Conservation (phyloP, 2,329 filamentous ascomycete species). For the Drechslerella coelobrocha region DNA sequence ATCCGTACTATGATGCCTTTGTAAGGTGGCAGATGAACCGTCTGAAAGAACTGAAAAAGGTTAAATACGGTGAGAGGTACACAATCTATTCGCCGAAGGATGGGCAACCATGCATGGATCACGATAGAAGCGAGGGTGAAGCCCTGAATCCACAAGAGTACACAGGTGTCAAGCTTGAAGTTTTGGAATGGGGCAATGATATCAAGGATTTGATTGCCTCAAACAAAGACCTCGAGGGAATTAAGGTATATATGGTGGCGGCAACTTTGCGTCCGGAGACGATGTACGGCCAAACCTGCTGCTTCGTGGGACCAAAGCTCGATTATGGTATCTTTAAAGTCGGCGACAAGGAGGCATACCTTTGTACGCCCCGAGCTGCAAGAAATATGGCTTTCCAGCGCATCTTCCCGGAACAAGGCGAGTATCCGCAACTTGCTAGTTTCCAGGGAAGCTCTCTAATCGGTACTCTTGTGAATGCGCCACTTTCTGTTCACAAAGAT, state of each 20-base stretch:
- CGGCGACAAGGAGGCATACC: constrained; percentile 77
- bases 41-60: constrained; percentile 85
- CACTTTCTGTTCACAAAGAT: constrained; percentile 81
- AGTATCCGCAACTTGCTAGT: constrained; percentile 75
- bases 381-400: constrained; percentile 97
- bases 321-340: constrained; percentile 87
- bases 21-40: constrained; percentile 97
- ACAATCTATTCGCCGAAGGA: constrained; percentile 93
- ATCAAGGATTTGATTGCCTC: constrained; percentile 74
- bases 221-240: constrained; percentile 74
- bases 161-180: constrained; percentile 86
- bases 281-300: constrained; percentile 98
- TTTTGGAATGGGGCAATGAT: constrained; percentile 83
- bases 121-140: constrained; percentile 81
- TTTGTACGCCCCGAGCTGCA: constrained; percentile 81
- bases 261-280: constrained; percentile 94
- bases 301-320: constrained; percentile 90
- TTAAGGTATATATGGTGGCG: constrained; percentile 85
- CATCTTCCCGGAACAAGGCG: constrained; percentile 78
- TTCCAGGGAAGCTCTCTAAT: constrained; percentile 79
- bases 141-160: constrained; percentile 89
- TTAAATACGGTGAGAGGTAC: constrained; percentile 90
- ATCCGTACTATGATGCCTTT: constrained; percentile 95
- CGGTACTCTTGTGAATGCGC: constrained; percentile 87
- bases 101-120: constrained; percentile 85